Evolutionary conservation across 129 eudicot genomes (phyloP), one percentile per base, ranked within the genome.

Genomic region (Flaveria sonorensis): DNA sequence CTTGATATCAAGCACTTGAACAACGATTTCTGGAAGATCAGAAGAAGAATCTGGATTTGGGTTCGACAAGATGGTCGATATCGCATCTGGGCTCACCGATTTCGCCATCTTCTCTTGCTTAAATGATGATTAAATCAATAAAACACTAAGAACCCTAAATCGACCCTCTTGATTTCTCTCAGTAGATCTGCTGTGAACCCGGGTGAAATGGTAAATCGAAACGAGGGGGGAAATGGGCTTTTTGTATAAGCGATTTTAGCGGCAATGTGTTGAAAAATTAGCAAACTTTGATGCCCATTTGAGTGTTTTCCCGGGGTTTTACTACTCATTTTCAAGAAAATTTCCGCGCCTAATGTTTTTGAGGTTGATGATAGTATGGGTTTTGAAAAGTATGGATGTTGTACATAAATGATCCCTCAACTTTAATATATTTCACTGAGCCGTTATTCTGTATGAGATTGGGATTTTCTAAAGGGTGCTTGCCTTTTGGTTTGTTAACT

Each of bases 1-100:
- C 81, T 89, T 95, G 23, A 95, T 83, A 85, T 95, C 96, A n/a
- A 91, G 81, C 0, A 91, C 96, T 84, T 95, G 99, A 7, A 95
- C 92, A 39, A 95, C 77, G 14, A 95, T 74, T 63, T 89, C 91
- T 1, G 94, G 92, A 64, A 85, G 14, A 75, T 76, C 92, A 16
- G 85, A 66, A 1, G 90, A 81, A 0, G 94, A 83, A 77, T 91
- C 96, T 0, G 96, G 96, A 70, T 81, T 84, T 18, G 97, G 97
- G 82, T 89, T 91, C 7, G 97, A 81, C 45, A 87, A 50, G 8
- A 94, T 89, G 6, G 60, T 72, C 40, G 86, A 85, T 1, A 94
- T 72, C 51, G 99, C 99, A 73, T 86, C 87, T 72, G 87, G 85
- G 69, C 76, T 94, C 68, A 87, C 97, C 1, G 83, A 69, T 81